These are phyloP conservation scores for Nakaseomyces bracarensis DNA, from an alignment of 1,139 yeast genomes.

Conservation along the genomic window DNA sequence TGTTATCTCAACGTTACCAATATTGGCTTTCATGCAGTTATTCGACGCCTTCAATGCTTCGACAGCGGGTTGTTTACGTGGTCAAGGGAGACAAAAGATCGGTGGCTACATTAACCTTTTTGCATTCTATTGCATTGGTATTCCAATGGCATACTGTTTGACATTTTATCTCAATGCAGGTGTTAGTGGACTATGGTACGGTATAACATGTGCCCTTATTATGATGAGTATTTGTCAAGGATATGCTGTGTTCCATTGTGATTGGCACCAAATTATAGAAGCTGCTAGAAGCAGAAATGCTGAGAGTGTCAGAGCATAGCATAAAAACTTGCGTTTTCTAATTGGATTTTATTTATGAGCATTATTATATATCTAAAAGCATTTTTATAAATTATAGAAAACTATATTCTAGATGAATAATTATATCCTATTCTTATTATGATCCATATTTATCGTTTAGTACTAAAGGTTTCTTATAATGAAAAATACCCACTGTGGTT, in stretches of 20 bases:
- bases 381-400: constrained; percentile 4
- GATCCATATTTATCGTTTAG: background rate
- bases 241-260: constrained; percentile 34
- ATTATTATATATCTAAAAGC: background rate
- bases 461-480: background rate
- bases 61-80: constrained; percentile 78
- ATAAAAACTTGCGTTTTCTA: background rate
- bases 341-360: constrained; percentile 1
- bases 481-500: too few species aligned
- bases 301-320: constrained; percentile 37
- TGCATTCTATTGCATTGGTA: constrained; percentile 61
- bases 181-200: constrained; percentile 79
- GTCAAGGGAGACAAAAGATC: constrained; percentile 76
- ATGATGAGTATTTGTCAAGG: constrained; percentile 58
- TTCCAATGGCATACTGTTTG: constrained; percentile 64
- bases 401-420: background rate
- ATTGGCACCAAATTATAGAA: constrained; percentile 32
- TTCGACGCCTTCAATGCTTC: constrained; percentile 76
- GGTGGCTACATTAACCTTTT: constrained; percentile 76
- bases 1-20: constrained; percentile 49
- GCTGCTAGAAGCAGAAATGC: constrained; percentile 38
- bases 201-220: constrained; percentile 66
- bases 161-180: constrained; percentile 49
- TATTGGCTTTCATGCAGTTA: constrained; percentile 64
- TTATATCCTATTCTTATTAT: background rate